Evolutionary conservation across 2,329 filamentous ascomycete genomes (phyloP).

Genomic region (Sporothrix pseudoabietina): DNA sequence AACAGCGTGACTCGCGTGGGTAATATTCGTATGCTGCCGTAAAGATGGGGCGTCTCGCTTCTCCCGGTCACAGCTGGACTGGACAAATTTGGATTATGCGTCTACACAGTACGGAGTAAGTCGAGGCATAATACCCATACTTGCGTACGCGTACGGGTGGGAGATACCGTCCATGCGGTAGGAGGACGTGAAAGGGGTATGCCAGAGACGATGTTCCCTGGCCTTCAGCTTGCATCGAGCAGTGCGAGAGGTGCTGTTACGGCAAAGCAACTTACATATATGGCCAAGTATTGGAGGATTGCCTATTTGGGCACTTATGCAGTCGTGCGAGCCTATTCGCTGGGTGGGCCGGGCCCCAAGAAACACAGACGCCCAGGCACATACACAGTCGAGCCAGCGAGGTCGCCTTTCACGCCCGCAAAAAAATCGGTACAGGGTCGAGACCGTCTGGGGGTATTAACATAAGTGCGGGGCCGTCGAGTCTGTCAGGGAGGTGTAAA

Average conservation of each 20-base stretch:
- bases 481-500: not conserved
- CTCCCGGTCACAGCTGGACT: not conserved
- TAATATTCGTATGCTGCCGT: not conserved
- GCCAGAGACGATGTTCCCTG: not conserved
- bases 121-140: not conserved
- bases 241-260: not conserved
- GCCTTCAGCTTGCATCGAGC: not conserved
- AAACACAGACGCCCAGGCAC: not conserved
- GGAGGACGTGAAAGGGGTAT: not conserved
- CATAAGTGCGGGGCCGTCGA: not conserved
- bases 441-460: not conserved
- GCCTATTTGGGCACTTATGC: constrained; percentile 16
- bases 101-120: not conserved
- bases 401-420: not conserved
- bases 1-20: not conserved
- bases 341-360: not conserved
- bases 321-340: not conserved
- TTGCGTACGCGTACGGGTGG: not conserved
- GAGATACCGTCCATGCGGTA: not conserved
- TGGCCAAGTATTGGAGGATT: not conserved
- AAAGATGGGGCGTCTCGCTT: not conserved
- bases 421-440: not conserved
- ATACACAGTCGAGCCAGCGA: not conserved
- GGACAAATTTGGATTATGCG: not conserved
- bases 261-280: not conserved